phyloP scores from a whole-genome alignment of 208 protist genomes.

The Herpetomonas samuelpessoai region DNA sequence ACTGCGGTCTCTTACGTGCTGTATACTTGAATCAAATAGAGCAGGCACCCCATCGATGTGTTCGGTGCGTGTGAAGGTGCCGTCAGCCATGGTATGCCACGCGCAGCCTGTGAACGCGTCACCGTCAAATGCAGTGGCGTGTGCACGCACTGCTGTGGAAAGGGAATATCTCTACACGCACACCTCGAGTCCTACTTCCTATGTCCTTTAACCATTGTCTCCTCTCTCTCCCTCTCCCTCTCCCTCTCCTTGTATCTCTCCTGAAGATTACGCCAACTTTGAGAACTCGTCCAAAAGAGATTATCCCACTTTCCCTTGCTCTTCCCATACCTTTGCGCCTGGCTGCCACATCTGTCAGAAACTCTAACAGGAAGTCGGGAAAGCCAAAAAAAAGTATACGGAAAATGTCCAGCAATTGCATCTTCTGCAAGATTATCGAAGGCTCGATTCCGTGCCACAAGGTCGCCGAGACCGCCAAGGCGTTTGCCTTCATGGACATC shows the following conservation, averaged over 20 bases:
- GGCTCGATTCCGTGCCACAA: slow-evolving; percentile 84
- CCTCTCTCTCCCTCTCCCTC: slow-evolving; percentile 11
- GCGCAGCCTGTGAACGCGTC: too few species aligned
- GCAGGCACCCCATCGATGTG: too few species aligned
- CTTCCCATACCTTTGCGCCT: neutral
- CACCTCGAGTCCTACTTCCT: neutral
- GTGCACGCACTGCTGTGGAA: too few species aligned
- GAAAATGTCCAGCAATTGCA: slow-evolving; percentile 44
- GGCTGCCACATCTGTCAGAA: neutral
- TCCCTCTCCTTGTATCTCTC: too few species aligned
- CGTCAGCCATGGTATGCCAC: too few species aligned
- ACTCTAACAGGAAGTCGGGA: neutral
- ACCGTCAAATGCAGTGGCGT: too few species aligned
- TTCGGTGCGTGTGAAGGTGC: too few species aligned
- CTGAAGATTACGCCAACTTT: too few species aligned
- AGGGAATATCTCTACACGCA: too few species aligned
- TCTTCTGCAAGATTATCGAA: slow-evolving; percentile 88
- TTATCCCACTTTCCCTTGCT: neutral
- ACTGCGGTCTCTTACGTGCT: too few species aligned
- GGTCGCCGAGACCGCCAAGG: slow-evolving; percentile 76
- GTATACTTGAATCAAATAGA: too few species aligned
- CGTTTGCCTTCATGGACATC: slow-evolving; percentile 89
- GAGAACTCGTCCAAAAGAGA: too few species aligned
- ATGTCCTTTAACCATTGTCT: neutral
- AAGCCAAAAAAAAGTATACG: slow-evolving; percentile 8